Evolutionary conservation across 495 filamentous ascomycete species (phyloP).

Genomic region (Aspergillus affinis): DNA sequence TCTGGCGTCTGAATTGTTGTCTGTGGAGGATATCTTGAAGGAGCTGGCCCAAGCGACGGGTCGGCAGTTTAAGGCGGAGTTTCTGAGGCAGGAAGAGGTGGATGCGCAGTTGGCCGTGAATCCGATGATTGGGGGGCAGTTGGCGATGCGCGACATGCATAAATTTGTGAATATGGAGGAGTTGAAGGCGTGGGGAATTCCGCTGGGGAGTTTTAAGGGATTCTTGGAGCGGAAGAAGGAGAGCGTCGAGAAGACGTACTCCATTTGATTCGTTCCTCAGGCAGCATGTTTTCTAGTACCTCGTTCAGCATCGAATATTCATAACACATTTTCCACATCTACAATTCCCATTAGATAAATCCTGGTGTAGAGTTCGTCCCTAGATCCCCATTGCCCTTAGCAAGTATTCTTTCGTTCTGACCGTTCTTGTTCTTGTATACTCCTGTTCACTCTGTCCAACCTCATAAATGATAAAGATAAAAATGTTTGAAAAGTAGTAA

Average conservation of each 20-base stretch:
- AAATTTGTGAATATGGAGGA: constrained; percentile 37
- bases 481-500: neutral
- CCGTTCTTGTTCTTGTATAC: neutral
- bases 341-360: too few species aligned
- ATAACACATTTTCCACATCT: too few species aligned
- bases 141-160: constrained; percentile 28
- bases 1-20: constrained; percentile 38
- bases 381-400: too few species aligned
- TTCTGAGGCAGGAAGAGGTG: constrained; percentile 40
- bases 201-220: constrained; percentile 32
- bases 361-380: too few species aligned
- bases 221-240: constrained; percentile 41
- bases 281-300: too few species aligned
- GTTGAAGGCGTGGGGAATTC: constrained; percentile 31
- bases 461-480: neutral
- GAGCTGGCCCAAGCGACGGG: constrained; percentile 32
- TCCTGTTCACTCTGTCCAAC: neutral
- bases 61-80: constrained; percentile 31
- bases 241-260: constrained; percentile 25
- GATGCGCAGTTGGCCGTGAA: constrained; percentile 25
- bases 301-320: too few species aligned
- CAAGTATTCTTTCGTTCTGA: too few species aligned
- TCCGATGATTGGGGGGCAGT: constrained; percentile 30
- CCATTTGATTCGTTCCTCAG: neutral
- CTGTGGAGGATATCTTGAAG: constrained; percentile 29